Conservation (phyloP, 768 basidiomycete species). For the Collybia mongolica region DNA sequence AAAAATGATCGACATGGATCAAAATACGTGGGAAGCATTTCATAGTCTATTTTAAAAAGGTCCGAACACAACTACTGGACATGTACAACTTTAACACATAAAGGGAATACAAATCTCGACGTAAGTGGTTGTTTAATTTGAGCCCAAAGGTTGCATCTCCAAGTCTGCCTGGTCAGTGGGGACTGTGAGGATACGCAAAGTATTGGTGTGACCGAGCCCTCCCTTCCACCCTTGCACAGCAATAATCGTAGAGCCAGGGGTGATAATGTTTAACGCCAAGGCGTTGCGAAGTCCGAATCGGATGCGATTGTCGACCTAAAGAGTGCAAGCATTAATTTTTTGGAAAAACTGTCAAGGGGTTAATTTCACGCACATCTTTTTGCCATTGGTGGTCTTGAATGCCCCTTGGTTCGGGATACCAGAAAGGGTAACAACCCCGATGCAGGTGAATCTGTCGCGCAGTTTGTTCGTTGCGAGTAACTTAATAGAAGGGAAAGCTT, state of each 20-base stretch:
- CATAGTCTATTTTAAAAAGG: not conserved
- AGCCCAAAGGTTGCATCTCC: slow-evolving; percentile 52
- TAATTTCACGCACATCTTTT: slow-evolving; percentile 70
- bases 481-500: slow-evolving; percentile 35
- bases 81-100: no score
- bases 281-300: slow-evolving; percentile 87
- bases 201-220: slow-evolving; percentile 94
- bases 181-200: slow-evolving; percentile 78
- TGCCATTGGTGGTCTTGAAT: slow-evolving; percentile 92
- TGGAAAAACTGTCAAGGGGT: not conserved
- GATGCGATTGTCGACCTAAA: slow-evolving; percentile 84
- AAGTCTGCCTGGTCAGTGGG: slow-evolving; percentile 81
- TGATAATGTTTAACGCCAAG: slow-evolving; percentile 81
- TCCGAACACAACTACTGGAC: no score
- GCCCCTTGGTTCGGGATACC: slow-evolving; percentile 94
- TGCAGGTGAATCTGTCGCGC: slow-evolving; percentile 96
- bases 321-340: slow-evolving; percentile 1
- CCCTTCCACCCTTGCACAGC: slow-evolving; percentile 99
- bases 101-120: not conserved
- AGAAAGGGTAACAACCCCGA: slow-evolving; percentile 96
- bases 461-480: slow-evolving; percentile 95
- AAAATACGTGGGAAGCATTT: not conserved
- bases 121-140: slow-evolving; percentile 5
- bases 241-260: slow-evolving; percentile 84
- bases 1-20: no score